Percentiles rank a stretch among this genome's conserved stretches.
These are phyloP conservation scores for Aspergillus hiratsukae DNA, from an alignment of 2,329 filamentous ascomycete species.

Conservation along the genomic window DNA sequence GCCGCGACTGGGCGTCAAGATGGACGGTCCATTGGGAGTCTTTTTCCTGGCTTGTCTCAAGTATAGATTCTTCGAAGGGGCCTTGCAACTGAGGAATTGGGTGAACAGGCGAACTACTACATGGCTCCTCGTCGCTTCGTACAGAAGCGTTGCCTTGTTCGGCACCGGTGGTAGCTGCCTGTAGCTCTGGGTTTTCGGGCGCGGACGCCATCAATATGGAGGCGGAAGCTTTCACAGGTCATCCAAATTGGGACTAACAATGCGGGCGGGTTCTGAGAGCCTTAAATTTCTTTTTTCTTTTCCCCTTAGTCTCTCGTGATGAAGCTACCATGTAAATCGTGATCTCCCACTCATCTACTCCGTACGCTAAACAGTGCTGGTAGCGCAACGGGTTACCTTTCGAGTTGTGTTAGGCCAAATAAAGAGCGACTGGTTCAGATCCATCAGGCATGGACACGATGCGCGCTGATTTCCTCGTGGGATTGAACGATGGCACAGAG, in stretches of 20 bases:
- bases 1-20: conserved; percentile 46
- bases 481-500: not conserved
- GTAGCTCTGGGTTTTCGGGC: not conserved
- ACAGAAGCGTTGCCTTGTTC: conserved; percentile 1
- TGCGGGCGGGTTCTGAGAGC: not conserved
- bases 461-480: not conserved
- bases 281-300: not conserved
- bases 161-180: conserved; percentile 4
- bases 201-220: conserved; percentile 6
- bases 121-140: conserved; percentile 1
- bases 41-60: conserved; percentile 29
- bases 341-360: not conserved
- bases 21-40: conserved; percentile 27
- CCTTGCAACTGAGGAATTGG: conserved; percentile 42
- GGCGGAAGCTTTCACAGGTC: not conserved
- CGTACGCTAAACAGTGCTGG: not conserved
- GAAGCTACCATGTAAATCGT: not conserved
- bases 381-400: not conserved
- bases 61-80: conserved; percentile 44
- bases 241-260: not conserved
- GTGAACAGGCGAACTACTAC: conserved; percentile 29
- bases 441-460: conserved; percentile 6
- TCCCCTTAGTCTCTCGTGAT: not conserved
- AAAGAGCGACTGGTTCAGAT: conserved; percentile 2
- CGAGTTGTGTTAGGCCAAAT: not conserved